A percentile compares a stretch with the other conserved stretches of the same genome.
These are phyloP conservation scores for Phaffia rhodozyma DNA, from an alignment of 1,284 basidiomycete species.

Conservation along the genomic window DNA sequence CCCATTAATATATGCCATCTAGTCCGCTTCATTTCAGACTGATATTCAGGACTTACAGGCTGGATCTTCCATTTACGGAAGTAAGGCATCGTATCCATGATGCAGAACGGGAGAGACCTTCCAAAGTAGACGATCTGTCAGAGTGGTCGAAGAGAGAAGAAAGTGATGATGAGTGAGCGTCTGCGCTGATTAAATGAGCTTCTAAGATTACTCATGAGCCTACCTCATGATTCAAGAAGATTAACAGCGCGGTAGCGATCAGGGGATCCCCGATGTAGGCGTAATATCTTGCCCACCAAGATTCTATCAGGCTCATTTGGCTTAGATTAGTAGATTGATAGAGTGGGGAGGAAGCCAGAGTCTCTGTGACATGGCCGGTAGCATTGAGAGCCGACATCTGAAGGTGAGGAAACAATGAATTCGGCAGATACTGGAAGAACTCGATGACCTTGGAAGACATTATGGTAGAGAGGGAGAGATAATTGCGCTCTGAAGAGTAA, in stretches of 20 bases:
- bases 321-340: neutral
- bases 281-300: conserved; percentile 37
- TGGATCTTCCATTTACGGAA: conserved; percentile 94
- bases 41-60: conserved; percentile 37
- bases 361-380: no score
- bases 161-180: neutral
- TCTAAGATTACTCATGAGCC: conserved; percentile 23
- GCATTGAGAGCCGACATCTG: no score
- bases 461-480: no score
- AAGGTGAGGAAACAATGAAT: no score
- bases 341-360: neutral
- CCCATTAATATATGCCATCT: neutral
- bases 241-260: conserved; percentile 86
- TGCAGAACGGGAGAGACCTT: conserved; percentile 86
- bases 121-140: conserved; percentile 87
- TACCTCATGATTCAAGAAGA: conserved; percentile 87
- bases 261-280: conserved; percentile 76
- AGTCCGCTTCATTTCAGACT: neutral
- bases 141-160: neutral
- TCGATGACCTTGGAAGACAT: no score
- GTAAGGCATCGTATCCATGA: conserved; percentile 86
- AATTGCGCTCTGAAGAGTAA: no score
- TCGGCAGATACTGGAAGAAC: no score
- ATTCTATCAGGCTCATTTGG: neutral
- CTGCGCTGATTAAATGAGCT: neutral